Evolutionary conservation across 2,329 filamentous ascomycete species (phyloP), one percentile per base, ranked within the genome.

Genomic region (Verticillium alfalfae): DNA sequence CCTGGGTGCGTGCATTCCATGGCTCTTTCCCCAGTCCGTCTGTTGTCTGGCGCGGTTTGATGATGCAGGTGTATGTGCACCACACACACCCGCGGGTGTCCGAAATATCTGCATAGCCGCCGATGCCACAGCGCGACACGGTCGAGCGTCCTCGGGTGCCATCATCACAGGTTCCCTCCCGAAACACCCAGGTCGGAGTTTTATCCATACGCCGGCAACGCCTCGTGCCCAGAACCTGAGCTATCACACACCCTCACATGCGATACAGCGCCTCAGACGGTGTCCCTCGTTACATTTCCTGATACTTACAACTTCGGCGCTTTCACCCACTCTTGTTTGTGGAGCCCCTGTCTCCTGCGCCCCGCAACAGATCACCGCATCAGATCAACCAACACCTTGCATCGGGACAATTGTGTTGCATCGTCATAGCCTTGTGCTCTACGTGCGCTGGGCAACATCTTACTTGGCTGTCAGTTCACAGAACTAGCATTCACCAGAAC

Each of bases 281-380:
- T 49, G n/a, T n/a, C n/a, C 26, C 26, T 26, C 22, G 18, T 8
- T 18, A 49, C n/a, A 26, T n/a, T 2, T 26, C 26, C 26, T 49
- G 45, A 10, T 12, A 26, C 45, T 10, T 9, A 22, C 22, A 10
- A 18, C 45, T 49, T 22, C 41, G 9, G 18, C 41, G 41, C 12
- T 18, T 49, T 62, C 63, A 62, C 60, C 57, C 63, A 61, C 37
- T 12, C 16, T 41, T 41, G 13, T 41, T 49, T 3, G 9, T 37
- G 36, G 10, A 15, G 9, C 8, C 2, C 5, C 9, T 52, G 16
- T 12, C 49, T 54, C 34, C 12, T 22, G 18, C 55, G 52, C 52
- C 34, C 36, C 55, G 18, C 31, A 34, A 57, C 55, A 10, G 34
- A 34, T 13, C 34, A 18, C 34, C 55, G 36, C 10, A 36, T 36